Base-by-base conservation (phyloP, 2,329 filamentous ascomycete genomes). In the Xylaria sp. region DNA sequence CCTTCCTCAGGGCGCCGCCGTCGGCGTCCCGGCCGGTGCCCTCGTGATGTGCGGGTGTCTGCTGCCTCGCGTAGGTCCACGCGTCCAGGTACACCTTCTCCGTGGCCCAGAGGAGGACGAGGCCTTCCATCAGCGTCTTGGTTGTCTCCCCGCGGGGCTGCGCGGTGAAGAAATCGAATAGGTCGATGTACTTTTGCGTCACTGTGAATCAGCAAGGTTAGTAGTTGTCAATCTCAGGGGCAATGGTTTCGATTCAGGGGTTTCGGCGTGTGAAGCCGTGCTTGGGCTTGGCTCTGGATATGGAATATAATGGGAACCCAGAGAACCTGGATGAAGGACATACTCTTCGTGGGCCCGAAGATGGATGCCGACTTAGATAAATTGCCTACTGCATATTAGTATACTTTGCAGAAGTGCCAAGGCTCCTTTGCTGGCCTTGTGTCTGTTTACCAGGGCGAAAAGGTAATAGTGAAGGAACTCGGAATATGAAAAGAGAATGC, bases 51-150 rank as follows among this genome's bases (percentile, higher is more conserved):
- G 57, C 57, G 1, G 64, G 26, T 4, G 40, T 44, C 61, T 78
- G 71, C 4, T 67, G 59, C 57, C 69, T 75, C 2, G 79, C 79
- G 68, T 76, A 80, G 8, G 73, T 75, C 85, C 85, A 88, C 11
- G 84, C 79, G 38, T 81, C 76, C 17, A 86, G 66, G 65, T 87
- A 88, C 55, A 78, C 81, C 43, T 78, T 83, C 72, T 93, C 89
- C 1, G 87, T 91, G n/a, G 84, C 85, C 85, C 88, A 92, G 20
- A 92, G 80, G n/a, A 90, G 79, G 2, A 90, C 80, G 57, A 90
- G 76, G 5, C 86, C 87, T 67, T 91, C 87, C 2, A 92, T 72
- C 65, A 69, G 61, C 7, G 63, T 56, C 57, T 49, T 61, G n/a
- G 38, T 39, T 17, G 21, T 7, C 24, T 45, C 8, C 44, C 51